Base-by-base conservation (phyloP, 768 basidiomycete genomes). In the Suillus decipiens region DNA sequence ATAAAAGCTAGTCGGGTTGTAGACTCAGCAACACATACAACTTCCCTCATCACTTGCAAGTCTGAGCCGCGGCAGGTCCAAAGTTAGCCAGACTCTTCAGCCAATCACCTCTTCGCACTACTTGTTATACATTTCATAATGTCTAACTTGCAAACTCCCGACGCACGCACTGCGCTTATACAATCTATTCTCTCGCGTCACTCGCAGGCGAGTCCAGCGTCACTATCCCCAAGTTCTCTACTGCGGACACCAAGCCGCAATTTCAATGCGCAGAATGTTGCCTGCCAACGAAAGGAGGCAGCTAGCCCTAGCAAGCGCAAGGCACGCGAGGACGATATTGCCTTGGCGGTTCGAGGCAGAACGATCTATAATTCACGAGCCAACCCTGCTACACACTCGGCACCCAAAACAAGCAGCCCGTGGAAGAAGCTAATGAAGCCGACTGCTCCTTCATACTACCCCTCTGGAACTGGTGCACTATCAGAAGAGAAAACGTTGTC, bases 121-220 rank as follows among this genome's bases (percentile, higher is more conserved):
- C 24, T 56, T 39, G 28, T 42, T 61, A 53, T 64, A 59, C 63
- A 36, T 54, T 64, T 22, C 43, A 59, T 39, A 11, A 69, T 70
- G 70, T 60, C 66, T 51, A 62, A 62, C 37, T 66, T 63, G 47
- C 68, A 77, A 59, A 69, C 78, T 58, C 72, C 77, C 39, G 78
- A 78, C 63, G 77, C 77, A 19, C 71, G 74, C 41, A 66, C 71
- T 53, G 77, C 78, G 33, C 61, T 78, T 42, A 69, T 71, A 66
- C 67, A 67, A 53, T 65, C 65, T n/a, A 73, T 74, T 53, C 53
- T 71, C 43, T 71, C 72, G 15, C 77, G 66, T 15, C 65, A 62
- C 60, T 63, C 62, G 66, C 72, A 47, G 69, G 64, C 69, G 65
- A 68, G 69, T 39, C 31, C 39, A 6, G 45, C 11, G 28, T 22